Conservation (phyloP, 306 rosid species). For the Luffa acutangula region DNA sequence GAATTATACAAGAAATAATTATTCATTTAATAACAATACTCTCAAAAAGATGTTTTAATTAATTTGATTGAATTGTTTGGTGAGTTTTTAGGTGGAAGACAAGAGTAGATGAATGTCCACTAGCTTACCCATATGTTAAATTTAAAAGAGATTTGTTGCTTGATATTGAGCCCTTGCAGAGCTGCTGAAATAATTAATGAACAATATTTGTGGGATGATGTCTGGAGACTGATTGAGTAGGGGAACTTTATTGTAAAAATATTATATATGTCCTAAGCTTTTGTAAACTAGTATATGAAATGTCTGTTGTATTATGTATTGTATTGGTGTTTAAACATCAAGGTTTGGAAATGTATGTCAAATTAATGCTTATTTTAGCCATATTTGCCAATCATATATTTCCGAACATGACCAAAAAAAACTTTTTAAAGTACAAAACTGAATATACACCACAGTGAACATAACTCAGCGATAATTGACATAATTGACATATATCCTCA, state of each 20-base stretch:
- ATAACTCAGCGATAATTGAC: too few species aligned
- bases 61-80: not conserved
- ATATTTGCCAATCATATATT: too few species aligned
- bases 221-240: not conserved
- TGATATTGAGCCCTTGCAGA: slow-evolving; percentile 39
- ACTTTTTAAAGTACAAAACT: too few species aligned
- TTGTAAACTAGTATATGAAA: not conserved
- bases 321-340: not conserved
- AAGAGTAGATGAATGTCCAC: slow-evolving; percentile 41
- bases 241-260: not conserved
- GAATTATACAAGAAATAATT: not conserved
- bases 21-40: not conserved
- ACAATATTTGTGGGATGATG: not conserved
- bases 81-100: slow-evolving; percentile 51
- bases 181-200: not conserved
- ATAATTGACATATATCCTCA: too few species aligned
- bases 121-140: slow-evolving; percentile 63
- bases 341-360: not conserved
- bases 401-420: too few species aligned
- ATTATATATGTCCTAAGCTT: not conserved
- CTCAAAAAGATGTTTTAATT: not conserved
- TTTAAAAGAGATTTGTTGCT: slow-evolving; percentile 40
- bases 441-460: too few species aligned
- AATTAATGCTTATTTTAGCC: too few species aligned
- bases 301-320: not conserved